Evolutionary conservation across 1,284 basidiomycete genomes (phyloP).

Genomic region (Ganoderma lucidum): DNA sequence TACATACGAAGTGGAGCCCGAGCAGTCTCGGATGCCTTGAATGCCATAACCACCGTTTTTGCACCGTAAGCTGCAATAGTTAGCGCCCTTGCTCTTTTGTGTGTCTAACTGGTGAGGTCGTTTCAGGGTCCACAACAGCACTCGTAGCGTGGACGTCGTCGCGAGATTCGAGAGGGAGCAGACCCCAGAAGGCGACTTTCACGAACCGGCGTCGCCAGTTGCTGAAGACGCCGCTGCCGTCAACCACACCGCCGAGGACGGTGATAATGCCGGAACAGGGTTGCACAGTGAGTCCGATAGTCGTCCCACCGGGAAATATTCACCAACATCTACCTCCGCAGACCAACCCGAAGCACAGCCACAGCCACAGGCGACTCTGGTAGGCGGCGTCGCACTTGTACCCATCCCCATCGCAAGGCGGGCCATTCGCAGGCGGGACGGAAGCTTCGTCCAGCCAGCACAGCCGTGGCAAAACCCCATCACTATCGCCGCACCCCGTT

Average conservation of each 20-base stretch:
- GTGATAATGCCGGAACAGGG: not conserved
- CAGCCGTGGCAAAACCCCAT: not conserved
- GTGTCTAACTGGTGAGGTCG: not conserved
- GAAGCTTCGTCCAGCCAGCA: not conserved
- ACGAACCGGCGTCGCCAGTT: not conserved
- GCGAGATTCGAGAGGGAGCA: not conserved
- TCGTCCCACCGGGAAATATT: not conserved
- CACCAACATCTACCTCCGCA: not conserved
- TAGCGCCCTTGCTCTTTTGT: not conserved
- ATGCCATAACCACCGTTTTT: not conserved
- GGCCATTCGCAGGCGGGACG: conserved; percentile 3
- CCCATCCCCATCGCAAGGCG: conserved; percentile 1
- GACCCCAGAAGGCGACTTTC: not conserved
- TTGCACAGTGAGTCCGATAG: not conserved
- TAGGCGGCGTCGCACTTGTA: not conserved
- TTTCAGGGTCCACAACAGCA: not conserved
- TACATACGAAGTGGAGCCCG: conserved; percentile 4
- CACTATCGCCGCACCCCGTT: not conserved
- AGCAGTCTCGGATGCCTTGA: conserved; percentile 3
- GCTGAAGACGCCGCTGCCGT: not conserved
- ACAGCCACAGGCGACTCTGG: not conserved
- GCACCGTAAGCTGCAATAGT: conserved; percentile 2
- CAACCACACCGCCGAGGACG: not conserved
- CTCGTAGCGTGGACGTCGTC: not conserved
- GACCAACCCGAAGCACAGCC: not conserved